phyloP scores from a whole-genome alignment of 331 rosid species.

The Ulmus americana region DNA sequence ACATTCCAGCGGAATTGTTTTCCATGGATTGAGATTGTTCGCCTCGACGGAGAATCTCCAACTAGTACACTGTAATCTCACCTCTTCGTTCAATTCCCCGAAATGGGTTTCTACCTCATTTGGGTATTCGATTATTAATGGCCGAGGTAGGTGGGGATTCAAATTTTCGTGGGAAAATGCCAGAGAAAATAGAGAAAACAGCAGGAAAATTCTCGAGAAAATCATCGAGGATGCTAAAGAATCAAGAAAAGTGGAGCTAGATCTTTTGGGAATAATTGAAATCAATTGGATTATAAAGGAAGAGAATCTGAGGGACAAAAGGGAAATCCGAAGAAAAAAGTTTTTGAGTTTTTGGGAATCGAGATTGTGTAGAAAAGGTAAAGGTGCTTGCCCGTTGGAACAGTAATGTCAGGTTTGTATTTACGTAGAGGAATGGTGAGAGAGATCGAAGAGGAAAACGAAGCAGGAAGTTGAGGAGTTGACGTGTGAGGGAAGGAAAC shows the following conservation, averaged over 20 bases:
- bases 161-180: constrained; percentile 32
- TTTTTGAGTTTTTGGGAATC: neutral
- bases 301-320: constrained; percentile 1
- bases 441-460: neutral
- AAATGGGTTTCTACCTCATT: constrained; percentile 25
- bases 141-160: constrained; percentile 44
- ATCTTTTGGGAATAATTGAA: constrained; percentile 1
- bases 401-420: constrained; percentile 15
- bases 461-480: neutral
- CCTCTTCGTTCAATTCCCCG: constrained; percentile 35
- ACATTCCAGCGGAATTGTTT: constrained; percentile 54
- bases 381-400: neutral
- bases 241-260: neutral
- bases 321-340: constrained; percentile 13
- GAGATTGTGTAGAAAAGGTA: neutral
- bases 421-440: neutral
- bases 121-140: constrained; percentile 45
- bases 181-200: constrained; percentile 28
- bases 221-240: constrained; percentile 12
- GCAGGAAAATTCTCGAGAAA: constrained; percentile 21
- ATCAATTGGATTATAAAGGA: constrained; percentile 3
- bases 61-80: constrained; percentile 40
- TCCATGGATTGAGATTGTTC: constrained; percentile 68
- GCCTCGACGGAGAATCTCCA: constrained; percentile 88
- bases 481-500: constrained; percentile 6